These are phyloP conservation scores for Erythrophleum fordii DNA, from an alignment of 306 rosid species.

Conservation along the genomic window DNA sequence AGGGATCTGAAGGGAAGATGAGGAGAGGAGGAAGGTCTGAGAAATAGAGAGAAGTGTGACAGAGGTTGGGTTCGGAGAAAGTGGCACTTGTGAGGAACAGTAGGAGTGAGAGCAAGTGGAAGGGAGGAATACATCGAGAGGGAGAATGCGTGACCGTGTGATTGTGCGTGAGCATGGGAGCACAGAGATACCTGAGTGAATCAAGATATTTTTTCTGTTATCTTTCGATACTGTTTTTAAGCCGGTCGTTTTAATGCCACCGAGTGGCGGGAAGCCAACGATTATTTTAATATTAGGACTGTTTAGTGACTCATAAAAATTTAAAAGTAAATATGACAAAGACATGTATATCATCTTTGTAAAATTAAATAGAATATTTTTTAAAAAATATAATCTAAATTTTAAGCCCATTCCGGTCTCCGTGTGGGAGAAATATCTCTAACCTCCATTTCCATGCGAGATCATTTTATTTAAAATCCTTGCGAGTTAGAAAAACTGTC, in stretches of 20 bases:
- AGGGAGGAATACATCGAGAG: constrained; percentile 31
- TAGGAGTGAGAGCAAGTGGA: constrained; percentile 34
- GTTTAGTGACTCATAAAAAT: no score
- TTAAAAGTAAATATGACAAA: no score
- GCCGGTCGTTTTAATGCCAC: constrained; percentile 14
- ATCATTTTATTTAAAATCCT: no score
- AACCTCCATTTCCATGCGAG: no score
- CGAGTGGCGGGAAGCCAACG: constrained; percentile 31
- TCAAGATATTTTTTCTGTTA: background rate
- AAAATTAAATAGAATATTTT: no score
- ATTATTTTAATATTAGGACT: no score
- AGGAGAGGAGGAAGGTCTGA: constrained; percentile 35
- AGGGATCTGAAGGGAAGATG: constrained; percentile 48
- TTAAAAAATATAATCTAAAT: no score
- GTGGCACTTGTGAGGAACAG: background rate
- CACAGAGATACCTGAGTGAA: background rate
- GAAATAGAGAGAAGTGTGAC: background rate
- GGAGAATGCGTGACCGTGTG: background rate
- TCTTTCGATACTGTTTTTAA: background rate
- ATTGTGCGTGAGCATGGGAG: background rate
- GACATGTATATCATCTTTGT: no score
- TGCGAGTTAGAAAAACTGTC: no score
- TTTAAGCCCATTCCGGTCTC: no score
- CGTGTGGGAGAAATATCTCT: no score
- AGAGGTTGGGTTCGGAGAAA: background rate